Evolutionary conservation across 805 yeast genomes (phyloP).

Genomic region (Sugiyamaella lignohabitans): DNA sequence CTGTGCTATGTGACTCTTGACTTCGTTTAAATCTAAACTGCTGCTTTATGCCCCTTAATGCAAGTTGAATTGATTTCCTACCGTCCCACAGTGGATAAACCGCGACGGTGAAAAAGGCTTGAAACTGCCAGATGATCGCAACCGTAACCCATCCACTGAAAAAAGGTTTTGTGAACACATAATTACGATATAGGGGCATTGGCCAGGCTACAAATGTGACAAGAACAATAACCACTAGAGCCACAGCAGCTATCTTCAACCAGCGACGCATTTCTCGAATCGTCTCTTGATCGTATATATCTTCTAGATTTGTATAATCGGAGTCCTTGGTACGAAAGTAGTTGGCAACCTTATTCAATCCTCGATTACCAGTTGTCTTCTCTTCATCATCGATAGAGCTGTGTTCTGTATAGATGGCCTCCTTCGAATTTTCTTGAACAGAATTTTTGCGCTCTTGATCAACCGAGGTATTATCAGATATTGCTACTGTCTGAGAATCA

Average conservation of each 20-base stretch:
- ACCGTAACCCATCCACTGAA: conserved; percentile 80
- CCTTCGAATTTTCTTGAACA: conserved; percentile 19
- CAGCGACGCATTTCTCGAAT: conserved; percentile 12
- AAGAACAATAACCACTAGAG: conserved; percentile 34
- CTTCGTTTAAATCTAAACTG: too few relatives aligned
- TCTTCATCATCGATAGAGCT: background rate
- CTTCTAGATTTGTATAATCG: background rate
- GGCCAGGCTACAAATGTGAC: conserved; percentile 68
- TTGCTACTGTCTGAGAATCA: too few relatives aligned
- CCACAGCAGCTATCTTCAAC: conserved; percentile 9
- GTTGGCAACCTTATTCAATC: conserved; percentile 8
- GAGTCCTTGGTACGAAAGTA: background rate
- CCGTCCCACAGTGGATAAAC: conserved; percentile 71
- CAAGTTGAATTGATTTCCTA: conserved; percentile 53
- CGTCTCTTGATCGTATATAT: conserved; percentile 12
- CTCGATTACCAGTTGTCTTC: conserved; percentile 2
- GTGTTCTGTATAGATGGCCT: conserved; percentile 32
- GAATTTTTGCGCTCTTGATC: background rate
- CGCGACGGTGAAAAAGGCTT: conserved; percentile 44
- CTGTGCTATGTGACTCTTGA: too few relatives aligned
- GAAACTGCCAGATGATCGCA: conserved; percentile 61
- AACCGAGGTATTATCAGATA: background rate
- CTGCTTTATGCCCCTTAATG: conserved; percentile 52
- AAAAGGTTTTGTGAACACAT: conserved; percentile 59
- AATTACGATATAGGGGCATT: conserved; percentile 71